Evolutionary conservation across 495 filamentous ascomycete species (phyloP).

Genomic region (Trichoderma erinaceum): DNA sequence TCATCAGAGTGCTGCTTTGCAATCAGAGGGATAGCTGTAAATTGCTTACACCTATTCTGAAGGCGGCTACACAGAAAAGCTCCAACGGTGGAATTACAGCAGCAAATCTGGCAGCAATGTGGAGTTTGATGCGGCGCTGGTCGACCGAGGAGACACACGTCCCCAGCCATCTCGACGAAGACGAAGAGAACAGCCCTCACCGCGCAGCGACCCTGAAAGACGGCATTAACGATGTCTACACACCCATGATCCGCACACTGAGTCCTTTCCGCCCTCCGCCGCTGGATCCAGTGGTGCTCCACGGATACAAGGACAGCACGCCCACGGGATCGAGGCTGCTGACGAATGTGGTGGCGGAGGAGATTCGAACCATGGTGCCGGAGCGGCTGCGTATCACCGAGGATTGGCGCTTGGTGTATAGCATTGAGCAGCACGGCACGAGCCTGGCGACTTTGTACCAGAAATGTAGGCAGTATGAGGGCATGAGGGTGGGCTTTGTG

Average conservation of each 20-base stretch:
- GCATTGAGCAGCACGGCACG: conserved; percentile 86
- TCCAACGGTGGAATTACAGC: not conserved
- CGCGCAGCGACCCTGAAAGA: conserved; percentile 23
- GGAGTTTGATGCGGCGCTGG: conserved; percentile 33
- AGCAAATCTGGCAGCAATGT: conserved; percentile 20
- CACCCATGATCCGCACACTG: conserved; percentile 27
- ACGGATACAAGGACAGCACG: conserved; percentile 37
- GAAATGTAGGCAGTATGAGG: conserved; percentile 53
- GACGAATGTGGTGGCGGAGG: conserved; percentile 72
- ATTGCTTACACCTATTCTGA: not conserved
- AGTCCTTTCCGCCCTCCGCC: conserved; percentile 39
- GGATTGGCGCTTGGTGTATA: conserved; percentile 80
- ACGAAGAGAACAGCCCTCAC: conserved; percentile 25
- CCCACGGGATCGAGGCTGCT: conserved; percentile 46
- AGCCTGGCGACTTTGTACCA: conserved; percentile 83
- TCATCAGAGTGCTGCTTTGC: too few relatives aligned
- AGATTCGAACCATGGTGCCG: conserved; percentile 85
- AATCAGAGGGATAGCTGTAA: not conserved
- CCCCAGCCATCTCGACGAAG: conserved; percentile 16
- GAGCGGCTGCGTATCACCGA: conserved; percentile 79
- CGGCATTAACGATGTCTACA: conserved; percentile 38
- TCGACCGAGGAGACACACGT: conserved; percentile 24
- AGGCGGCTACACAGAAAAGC: not conserved
- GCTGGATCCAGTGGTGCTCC: conserved; percentile 38
- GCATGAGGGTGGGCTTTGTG: conserved; percentile 75